Evolutionary conservation across 352 stramenopile species (phyloP).

Genomic region (Pythium phragmitis): DNA sequence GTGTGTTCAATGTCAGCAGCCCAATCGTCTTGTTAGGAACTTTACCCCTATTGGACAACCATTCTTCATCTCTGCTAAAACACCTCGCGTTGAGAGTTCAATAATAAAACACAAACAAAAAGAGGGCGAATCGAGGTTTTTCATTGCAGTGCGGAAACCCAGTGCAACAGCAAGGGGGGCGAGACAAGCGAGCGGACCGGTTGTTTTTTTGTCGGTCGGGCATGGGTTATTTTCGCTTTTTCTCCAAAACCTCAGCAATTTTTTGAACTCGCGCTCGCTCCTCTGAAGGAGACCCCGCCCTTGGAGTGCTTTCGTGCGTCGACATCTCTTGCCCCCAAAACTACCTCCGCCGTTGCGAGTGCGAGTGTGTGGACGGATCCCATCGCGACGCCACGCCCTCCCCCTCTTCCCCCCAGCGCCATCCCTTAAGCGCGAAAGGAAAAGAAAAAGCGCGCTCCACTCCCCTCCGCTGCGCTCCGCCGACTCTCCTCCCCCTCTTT

Average conservation of each 20-base stretch:
- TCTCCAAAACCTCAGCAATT: conserved; percentile 39
- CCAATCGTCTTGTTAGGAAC: conserved; percentile 15
- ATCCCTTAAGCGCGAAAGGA: background rate
- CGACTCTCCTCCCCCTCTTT: background rate
- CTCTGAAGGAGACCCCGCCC: conserved; percentile 15
- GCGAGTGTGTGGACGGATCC: conserved; percentile 9
- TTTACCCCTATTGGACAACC: conserved; percentile 4
- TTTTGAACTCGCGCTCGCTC: conserved; percentile 29
- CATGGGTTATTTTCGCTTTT: conserved; percentile 33
- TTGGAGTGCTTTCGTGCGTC: conserved; percentile 32
- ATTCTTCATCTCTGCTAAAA: conserved; percentile 15
- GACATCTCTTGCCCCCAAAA: conserved; percentile 32
- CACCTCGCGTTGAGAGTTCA: conserved; percentile 10
- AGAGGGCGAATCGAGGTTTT: conserved; percentile 30
- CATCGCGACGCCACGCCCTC: background rate
- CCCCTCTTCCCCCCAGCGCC: background rate
- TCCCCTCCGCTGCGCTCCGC: background rate
- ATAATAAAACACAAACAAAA: conserved; percentile 26
- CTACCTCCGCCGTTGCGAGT: conserved; percentile 12
- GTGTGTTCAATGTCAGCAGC: background rate
- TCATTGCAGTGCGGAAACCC: conserved; percentile 1
- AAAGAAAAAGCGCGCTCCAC: background rate
- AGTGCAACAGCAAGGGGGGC: background rate
- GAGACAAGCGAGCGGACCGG: conserved; percentile 9
- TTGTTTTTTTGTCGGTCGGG: conserved; percentile 26